Conservation (phyloP, 345 rosid genomes). For the Firmiana major region DNA sequence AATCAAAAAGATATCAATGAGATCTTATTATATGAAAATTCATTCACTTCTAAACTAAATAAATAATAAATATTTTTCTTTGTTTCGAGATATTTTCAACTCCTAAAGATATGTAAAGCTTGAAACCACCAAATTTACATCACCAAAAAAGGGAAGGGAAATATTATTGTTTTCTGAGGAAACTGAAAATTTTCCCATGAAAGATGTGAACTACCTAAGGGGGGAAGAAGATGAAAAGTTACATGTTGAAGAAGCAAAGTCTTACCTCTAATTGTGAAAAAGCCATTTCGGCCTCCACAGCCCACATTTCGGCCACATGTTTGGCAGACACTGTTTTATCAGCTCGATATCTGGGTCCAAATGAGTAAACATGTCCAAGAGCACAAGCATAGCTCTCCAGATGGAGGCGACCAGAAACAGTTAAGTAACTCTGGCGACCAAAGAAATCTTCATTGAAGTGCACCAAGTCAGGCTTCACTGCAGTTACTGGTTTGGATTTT, state of each 20-base stretch:
- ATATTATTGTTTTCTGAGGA: not conserved
- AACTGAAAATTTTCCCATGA: not conserved
- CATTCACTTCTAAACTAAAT: not conserved
- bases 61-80: not conserved
- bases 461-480: constrained; percentile 32
- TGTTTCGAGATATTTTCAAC: not conserved
- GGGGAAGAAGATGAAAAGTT: too few species aligned
- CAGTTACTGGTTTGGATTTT: constrained; percentile 30
- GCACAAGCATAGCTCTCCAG: constrained; percentile 88
- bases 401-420: constrained; percentile 76
- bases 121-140: not conserved
- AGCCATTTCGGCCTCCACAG: constrained; percentile 75
- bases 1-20: constrained; percentile 15
- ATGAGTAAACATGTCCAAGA: constrained; percentile 84
- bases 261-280: constrained; percentile 77
- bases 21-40: not conserved
- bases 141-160: not conserved
- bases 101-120: not conserved
- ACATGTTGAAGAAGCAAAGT: not conserved
- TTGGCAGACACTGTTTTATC: constrained; percentile 47
- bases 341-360: constrained; percentile 78
- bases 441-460: constrained; percentile 53
- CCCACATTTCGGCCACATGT: constrained; percentile 75
- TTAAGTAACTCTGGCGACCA: constrained; percentile 48
- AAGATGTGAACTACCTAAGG: not conserved